These are phyloP conservation scores for Erysimum cheiri DNA, from an alignment of 441 rosid species.

Conservation along the genomic window DNA sequence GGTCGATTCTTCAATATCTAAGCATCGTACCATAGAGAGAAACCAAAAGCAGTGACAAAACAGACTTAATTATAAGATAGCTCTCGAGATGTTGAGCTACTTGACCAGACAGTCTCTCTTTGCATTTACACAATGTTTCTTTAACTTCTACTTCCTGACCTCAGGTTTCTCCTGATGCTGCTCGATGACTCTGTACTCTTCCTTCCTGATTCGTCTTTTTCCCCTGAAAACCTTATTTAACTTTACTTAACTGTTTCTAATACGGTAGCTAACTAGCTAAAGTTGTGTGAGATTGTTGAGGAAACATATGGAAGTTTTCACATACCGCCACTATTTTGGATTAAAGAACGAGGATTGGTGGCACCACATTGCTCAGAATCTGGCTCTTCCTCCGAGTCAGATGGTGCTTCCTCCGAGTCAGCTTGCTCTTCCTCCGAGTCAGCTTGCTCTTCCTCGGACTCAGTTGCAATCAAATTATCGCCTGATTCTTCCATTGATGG, in stretches of 20 bases:
- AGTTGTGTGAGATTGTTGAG: slow-evolving; percentile 14
- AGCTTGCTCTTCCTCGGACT: slow-evolving; percentile 34
- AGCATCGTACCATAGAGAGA: slow-evolving; percentile 1
- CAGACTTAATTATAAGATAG: slow-evolving; percentile 25
- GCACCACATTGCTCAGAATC: slow-evolving; percentile 27
- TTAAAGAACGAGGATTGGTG: slow-evolving; percentile 29
- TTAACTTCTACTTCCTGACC: slow-evolving; percentile 31
- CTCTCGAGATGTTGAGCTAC: slow-evolving; percentile 40
- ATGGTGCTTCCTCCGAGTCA: slow-evolving; percentile 44
- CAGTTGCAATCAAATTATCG: slow-evolving; percentile 36
- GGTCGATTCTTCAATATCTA: slow-evolving; percentile 8
- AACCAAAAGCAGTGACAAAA: not conserved
- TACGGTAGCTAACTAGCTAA: not conserved
- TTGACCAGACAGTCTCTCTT: slow-evolving; percentile 14
- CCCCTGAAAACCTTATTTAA: slow-evolving; percentile 26
- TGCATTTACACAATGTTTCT: slow-evolving; percentile 3
- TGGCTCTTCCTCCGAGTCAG: slow-evolving; percentile 45
- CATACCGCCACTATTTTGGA: slow-evolving; percentile 31
- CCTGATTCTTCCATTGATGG: slow-evolving; percentile 49
- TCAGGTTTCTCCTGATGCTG: slow-evolving; percentile 33
- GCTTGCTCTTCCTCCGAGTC: slow-evolving; percentile 37
- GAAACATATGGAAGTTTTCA: slow-evolving; percentile 19
- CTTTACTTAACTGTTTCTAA: slow-evolving; percentile 10
- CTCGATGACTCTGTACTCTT: slow-evolving; percentile 23
- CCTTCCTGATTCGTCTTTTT: slow-evolving; percentile 38